Conservation (phyloP, 2,329 filamentous ascomycete genomes). For the Elsinoe arachidis region DNA sequence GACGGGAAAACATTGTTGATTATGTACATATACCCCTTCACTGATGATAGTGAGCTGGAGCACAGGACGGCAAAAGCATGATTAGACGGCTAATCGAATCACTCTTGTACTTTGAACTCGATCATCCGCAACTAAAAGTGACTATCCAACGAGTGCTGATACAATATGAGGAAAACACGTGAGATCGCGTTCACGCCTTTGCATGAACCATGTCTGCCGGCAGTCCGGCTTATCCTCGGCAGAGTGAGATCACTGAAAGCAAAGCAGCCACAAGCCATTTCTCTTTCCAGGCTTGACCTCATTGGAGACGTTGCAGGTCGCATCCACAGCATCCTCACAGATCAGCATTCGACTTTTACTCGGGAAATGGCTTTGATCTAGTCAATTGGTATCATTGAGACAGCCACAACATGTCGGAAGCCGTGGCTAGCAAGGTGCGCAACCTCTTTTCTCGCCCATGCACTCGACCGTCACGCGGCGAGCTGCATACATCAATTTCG, state of each 20-base stretch:
- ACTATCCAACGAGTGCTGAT: not conserved
- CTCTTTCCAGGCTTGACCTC: not conserved
- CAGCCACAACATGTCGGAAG: slow-evolving; percentile 9
- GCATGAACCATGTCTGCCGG: not conserved
- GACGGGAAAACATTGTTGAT: not conserved
- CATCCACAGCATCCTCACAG: slow-evolving; percentile 7
- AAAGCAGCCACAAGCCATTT: not conserved
- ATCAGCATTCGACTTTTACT: slow-evolving; percentile 4
- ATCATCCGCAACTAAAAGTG: too few relatives aligned
- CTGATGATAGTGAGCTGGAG: not conserved
- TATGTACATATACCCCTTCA: not conserved
- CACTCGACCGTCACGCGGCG: slow-evolving; percentile 8
- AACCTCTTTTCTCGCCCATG: slow-evolving; percentile 1
- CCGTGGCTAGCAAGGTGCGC: slow-evolving; percentile 22
- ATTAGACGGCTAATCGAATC: too few relatives aligned
- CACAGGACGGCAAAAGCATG: not conserved
- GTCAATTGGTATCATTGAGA: slow-evolving; percentile 11
- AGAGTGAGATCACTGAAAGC: not conserved
- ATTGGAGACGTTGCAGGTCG: slow-evolving; percentile 7
- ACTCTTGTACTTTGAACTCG: too few relatives aligned
- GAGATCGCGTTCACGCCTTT: not conserved
- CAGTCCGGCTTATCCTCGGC: not conserved
- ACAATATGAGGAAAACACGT: not conserved
- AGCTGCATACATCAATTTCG: not conserved
- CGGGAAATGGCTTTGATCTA: slow-evolving; percentile 12